Conservation (phyloP, 306 rosid genomes). For the Cicer yamashitae region DNA sequence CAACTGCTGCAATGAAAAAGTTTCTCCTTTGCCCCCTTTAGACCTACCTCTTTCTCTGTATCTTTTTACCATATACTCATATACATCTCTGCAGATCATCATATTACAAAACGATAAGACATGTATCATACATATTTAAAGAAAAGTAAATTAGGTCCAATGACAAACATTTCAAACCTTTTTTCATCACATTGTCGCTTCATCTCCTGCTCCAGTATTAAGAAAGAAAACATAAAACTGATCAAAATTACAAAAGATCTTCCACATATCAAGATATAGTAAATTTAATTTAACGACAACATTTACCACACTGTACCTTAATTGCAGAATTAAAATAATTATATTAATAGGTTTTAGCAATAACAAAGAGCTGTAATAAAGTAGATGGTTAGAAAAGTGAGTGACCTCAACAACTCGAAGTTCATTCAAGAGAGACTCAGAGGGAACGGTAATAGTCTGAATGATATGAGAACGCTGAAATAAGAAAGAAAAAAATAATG, state of each 20-base stretch:
- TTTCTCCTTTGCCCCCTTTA: slow-evolving; percentile 73
- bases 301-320: not conserved
- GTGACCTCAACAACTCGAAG: slow-evolving; percentile 90
- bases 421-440: slow-evolving; percentile 95
- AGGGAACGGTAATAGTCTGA: slow-evolving; percentile 89
- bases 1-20: slow-evolving; percentile 76
- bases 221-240: slow-evolving; percentile 36
- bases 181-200: slow-evolving; percentile 95
- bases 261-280: slow-evolving; percentile 15
- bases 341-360: slow-evolving; percentile 11
- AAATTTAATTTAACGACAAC: slow-evolving; percentile 11
- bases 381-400: too few species aligned
- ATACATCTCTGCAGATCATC: slow-evolving; percentile 71
- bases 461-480: slow-evolving; percentile 89
- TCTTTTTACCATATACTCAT: slow-evolving; percentile 71
- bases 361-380: slow-evolving; percentile 11
- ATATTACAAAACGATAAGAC: slow-evolving; percentile 45
- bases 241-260: slow-evolving; percentile 31
- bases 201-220: slow-evolving; percentile 87
- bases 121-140: slow-evolving; percentile 18
- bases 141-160: slow-evolving; percentile 30
- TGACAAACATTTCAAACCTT: slow-evolving; percentile 58
- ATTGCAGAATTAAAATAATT: slow-evolving; percentile 26
- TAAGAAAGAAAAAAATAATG: slow-evolving; percentile 10
- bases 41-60: slow-evolving; percentile 85